phyloP scores from a whole-genome alignment of 352 stramenopile genomes.

The Globisporangium camurandrum region DNA sequence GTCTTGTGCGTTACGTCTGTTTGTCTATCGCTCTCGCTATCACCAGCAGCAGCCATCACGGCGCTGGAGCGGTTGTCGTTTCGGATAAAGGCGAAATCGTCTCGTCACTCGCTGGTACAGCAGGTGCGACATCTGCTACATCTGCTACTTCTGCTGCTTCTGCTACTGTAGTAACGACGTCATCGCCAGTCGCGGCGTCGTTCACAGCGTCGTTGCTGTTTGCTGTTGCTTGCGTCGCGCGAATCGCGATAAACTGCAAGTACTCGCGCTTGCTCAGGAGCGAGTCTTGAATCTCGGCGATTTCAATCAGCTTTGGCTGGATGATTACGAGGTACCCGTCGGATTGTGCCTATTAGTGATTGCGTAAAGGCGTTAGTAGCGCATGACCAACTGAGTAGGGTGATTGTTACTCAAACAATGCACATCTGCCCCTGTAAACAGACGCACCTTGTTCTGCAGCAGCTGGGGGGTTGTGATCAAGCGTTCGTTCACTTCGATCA shows the following conservation, averaged over 20 bases:
- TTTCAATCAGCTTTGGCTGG: slow-evolving; percentile 71
- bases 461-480: slow-evolving; percentile 47
- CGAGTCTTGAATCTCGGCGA: slow-evolving; percentile 76
- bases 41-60: too few species aligned
- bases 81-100: too few species aligned
- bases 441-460: slow-evolving; percentile 37
- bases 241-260: slow-evolving; percentile 51
- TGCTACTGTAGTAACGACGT: not conserved
- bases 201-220: too few species aligned
- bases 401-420: too few species aligned
- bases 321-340: slow-evolving; percentile 79
- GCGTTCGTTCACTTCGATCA: slow-evolving; percentile 77
- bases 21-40: not conserved
- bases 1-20: not conserved
- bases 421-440: too few species aligned
- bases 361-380: too few species aligned
- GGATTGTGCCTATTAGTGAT: slow-evolving; percentile 39
- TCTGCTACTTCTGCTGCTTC: not conserved
- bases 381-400: too few species aligned
- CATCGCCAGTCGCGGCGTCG: not conserved
- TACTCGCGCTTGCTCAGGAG: slow-evolving; percentile 77
- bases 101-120: too few species aligned
- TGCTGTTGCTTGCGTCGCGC: slow-evolving; percentile 3
- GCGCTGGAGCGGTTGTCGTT: too few species aligned
- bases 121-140: too few species aligned